A percentile compares a stretch with the other conserved stretches of the same genome.
These are phyloP conservation scores for Fusarium nygamai DNA, from an alignment of 2,329 filamentous ascomycete genomes.

Conservation along the genomic window DNA sequence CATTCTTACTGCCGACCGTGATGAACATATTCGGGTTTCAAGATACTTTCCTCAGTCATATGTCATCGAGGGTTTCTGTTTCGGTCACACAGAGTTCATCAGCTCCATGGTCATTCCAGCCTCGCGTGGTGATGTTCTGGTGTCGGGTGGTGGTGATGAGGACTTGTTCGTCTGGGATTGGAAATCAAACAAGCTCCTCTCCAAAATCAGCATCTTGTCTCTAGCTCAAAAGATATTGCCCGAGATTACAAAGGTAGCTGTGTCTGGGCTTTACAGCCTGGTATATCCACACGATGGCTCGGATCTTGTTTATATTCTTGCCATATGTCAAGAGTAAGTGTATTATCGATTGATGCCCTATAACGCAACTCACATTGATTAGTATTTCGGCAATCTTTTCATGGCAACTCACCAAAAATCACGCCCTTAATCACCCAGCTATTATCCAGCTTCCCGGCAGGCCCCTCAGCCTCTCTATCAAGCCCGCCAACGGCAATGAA, in stretches of 20 bases:
- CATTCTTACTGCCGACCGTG: slow-evolving; percentile 66
- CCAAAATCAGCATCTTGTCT: slow-evolving; percentile 62
- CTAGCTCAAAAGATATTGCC: slow-evolving; percentile 52
- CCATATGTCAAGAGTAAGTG: slow-evolving; percentile 66
- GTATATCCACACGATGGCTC: slow-evolving; percentile 44
- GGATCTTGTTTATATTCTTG: slow-evolving; percentile 55
- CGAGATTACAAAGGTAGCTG: slow-evolving; percentile 56
- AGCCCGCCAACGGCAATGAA: slow-evolving; percentile 32
- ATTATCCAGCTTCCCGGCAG: slow-evolving; percentile 70
- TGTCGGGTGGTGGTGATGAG: slow-evolving; percentile 89
- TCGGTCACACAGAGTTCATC: slow-evolving; percentile 89
- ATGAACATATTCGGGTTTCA: slow-evolving; percentile 86
- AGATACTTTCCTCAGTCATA: slow-evolving; percentile 83
- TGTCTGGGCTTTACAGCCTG: slow-evolving; percentile 56
- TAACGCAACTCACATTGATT: slow-evolving; percentile 29
- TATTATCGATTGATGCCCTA: neutral
- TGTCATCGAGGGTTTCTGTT: slow-evolving; percentile 88
- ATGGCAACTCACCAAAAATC: slow-evolving; percentile 63
- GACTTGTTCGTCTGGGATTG: slow-evolving; percentile 87
- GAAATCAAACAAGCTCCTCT: slow-evolving; percentile 64
- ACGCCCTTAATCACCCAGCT: slow-evolving; percentile 58
- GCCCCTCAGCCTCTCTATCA: slow-evolving; percentile 64
- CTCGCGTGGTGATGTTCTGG: slow-evolving; percentile 67
- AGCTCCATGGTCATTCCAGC: slow-evolving; percentile 75
- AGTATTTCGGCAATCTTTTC: slow-evolving; percentile 72